Conservation (phyloP, 2,329 filamentous ascomycete species). For the Phialocephala sp. region DNA sequence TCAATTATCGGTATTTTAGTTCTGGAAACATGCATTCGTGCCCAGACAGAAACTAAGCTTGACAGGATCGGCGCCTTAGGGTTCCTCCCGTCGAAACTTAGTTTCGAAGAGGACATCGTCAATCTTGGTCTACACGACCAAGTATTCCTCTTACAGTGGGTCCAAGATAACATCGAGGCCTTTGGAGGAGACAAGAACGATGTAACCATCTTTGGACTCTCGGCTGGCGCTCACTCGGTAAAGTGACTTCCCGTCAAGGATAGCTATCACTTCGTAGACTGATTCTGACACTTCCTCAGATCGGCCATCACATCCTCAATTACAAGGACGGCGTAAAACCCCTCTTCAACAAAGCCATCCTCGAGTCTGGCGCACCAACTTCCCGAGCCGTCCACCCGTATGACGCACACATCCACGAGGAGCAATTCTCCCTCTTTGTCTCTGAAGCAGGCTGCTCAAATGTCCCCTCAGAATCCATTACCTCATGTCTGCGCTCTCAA, state of each 20-base stretch:
- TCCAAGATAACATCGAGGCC: conserved; percentile 59
- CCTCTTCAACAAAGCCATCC: conserved; percentile 57
- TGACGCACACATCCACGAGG: conserved; percentile 60
- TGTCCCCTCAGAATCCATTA: conserved; percentile 52
- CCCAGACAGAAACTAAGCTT: not conserved
- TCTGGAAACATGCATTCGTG: no score
- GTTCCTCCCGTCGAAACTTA: conserved; percentile 63
- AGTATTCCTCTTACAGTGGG: conserved; percentile 61
- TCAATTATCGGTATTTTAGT: conserved; percentile 55
- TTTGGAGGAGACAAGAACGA: conserved; percentile 64
- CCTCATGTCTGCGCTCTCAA: conserved; percentile 54
- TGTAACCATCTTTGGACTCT: conserved; percentile 65
- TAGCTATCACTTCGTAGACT: not conserved
- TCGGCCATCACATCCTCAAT: conserved; percentile 69
- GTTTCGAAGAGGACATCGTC: conserved; percentile 58
- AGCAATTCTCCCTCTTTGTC: conserved; percentile 61
- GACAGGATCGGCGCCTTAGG: conserved; percentile 68
- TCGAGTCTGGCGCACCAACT: conserved; percentile 60
- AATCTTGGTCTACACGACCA: conserved; percentile 70
- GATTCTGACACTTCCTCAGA: conserved; percentile 45
- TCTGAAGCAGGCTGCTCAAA: conserved; percentile 46
- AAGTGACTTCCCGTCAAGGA: conserved; percentile 26
- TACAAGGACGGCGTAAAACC: conserved; percentile 46
- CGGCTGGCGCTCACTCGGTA: conserved; percentile 65
- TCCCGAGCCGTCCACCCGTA: conserved; percentile 58